Base-by-base conservation (phyloP, 805 yeast genomes). In the Huiozyma naganishii region DNA sequence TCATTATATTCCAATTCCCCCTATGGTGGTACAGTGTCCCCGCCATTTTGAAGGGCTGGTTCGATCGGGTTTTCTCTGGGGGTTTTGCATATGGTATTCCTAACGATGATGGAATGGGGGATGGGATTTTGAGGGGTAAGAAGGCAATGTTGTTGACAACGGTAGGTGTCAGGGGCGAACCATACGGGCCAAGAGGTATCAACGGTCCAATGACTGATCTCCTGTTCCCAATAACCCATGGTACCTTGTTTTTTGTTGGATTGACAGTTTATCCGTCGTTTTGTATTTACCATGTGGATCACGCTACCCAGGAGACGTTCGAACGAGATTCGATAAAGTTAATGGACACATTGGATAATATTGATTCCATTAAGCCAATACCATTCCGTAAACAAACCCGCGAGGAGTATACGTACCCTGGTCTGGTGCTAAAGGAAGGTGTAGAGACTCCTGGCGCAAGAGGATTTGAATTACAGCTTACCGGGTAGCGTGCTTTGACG, bases 1-100 rank as follows among this genome's bases (percentile, higher is more conserved):
- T 42, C 7, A 40, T 55, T 11, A 43, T 57, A 32, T 47, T 57
- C 36, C 53, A 47, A 27, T 55, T 52, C 39, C 59, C 59, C 8
- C 27, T 53, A 5, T 58, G 60, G 60, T 58, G 62, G 61, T 53
- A 41, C 44, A 38, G 43, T 7, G 45, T 55, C 53, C 61, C 58
- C n/a, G 60, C 60, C 8, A 57, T 55, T 12, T 47, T 57, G 27
- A 57, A 52, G 40, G 60, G 61, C 10, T 57, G 59, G 54, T 39
- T 57, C 12, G 62, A 56, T 3, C 45, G 61, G 30, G 62, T 54
- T 5, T 52, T 34, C 36, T 41, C 58, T 6, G 44, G 36, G 36
- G 57, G 53, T 11, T 46, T 54, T 23, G 61, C 50, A 3, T 58
- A 52, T 29, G 57, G 54, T 11, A 39, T 46, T 28, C 48, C 40